phyloP scores from a whole-genome alignment of 352 stramenopile species.

The Pythium phragmiticola region DNA sequence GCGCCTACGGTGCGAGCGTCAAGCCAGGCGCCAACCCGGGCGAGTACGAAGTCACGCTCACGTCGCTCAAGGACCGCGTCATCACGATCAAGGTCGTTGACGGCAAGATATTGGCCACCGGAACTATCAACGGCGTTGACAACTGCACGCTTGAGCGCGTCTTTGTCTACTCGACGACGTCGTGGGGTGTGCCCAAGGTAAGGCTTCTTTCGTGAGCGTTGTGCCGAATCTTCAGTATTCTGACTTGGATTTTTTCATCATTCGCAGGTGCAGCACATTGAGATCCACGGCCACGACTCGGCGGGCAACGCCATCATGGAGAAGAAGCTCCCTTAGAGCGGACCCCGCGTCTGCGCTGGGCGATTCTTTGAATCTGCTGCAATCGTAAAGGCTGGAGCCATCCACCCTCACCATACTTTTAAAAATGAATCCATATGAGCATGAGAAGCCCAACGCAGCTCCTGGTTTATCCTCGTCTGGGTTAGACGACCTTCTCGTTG shows the following conservation, averaged over 20 bases:
- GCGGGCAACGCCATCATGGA: conserved; percentile 70
- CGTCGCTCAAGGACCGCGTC: conserved; percentile 81
- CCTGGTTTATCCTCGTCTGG: no score
- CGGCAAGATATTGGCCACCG: conserved; percentile 66
- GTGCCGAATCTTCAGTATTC: neutral
- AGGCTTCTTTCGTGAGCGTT: neutral
- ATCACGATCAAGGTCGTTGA: conserved; percentile 76
- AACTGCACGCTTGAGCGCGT: conserved; percentile 77
- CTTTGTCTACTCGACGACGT: conserved; percentile 84
- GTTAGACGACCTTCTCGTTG: no score
- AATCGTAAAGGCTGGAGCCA: no score
- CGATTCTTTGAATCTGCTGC: neutral
- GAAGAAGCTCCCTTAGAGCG: conserved; percentile 76
- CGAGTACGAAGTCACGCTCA: conserved; percentile 72
- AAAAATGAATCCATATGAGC: no score
- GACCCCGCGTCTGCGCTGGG: neutral
- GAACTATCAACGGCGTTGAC: conserved; percentile 71
- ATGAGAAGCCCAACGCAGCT: no score
- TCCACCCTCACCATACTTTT: no score
- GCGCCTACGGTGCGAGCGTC: conserved; percentile 73
- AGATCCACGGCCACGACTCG: conserved; percentile 81
- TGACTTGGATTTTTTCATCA: neutral
- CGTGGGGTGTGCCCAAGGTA: conserved; percentile 84
- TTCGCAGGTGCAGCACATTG: conserved; percentile 75
- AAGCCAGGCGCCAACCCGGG: conserved; percentile 70